These are phyloP conservation scores for Symbiotaphrina buchneri DNA, from an alignment of 495 filamentous ascomycete species.

Conservation along the genomic window DNA sequence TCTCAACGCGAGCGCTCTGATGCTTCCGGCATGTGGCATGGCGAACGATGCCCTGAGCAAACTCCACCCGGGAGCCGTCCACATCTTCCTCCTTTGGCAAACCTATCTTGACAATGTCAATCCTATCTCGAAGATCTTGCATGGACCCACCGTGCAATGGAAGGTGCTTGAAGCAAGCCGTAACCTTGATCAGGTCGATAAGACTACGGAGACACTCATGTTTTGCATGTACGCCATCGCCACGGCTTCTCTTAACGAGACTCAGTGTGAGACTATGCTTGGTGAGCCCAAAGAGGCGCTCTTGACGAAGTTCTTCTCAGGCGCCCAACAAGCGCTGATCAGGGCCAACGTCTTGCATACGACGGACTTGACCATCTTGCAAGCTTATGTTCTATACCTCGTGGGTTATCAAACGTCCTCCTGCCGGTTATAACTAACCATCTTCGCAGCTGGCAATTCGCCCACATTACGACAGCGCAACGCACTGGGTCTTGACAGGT, in stretches of 20 bases:
- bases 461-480: slow-evolving; percentile 25
- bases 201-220: slow-evolving; percentile 24
- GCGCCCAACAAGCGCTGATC: slow-evolving; percentile 21
- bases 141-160: slow-evolving; percentile 38
- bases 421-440: slow-evolving; percentile 6
- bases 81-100: slow-evolving; percentile 37
- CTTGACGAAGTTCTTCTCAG: slow-evolving; percentile 19
- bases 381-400: slow-evolving; percentile 27
- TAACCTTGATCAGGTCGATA: slow-evolving; percentile 17
- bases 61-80: slow-evolving; percentile 8
- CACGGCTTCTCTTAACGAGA: slow-evolving; percentile 19
- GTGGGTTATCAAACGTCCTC: too few species aligned
- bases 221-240: slow-evolving; percentile 32
- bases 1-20: too few species aligned
- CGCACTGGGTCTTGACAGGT: slow-evolving; percentile 18
- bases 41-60: too few species aligned
- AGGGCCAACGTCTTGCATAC: slow-evolving; percentile 25
- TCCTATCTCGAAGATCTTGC: slow-evolving; percentile 46
- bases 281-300: slow-evolving; percentile 19
- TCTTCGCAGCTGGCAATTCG: too few species aligned
- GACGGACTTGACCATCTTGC: slow-evolving; percentile 27
- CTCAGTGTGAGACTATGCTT: slow-evolving; percentile 24
- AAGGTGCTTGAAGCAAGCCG: slow-evolving; percentile 18
- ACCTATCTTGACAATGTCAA: slow-evolving; percentile 42
- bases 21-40: too few species aligned